Conservation (phyloP, 305 asterid species). For the Ajuga reptans region DNA sequence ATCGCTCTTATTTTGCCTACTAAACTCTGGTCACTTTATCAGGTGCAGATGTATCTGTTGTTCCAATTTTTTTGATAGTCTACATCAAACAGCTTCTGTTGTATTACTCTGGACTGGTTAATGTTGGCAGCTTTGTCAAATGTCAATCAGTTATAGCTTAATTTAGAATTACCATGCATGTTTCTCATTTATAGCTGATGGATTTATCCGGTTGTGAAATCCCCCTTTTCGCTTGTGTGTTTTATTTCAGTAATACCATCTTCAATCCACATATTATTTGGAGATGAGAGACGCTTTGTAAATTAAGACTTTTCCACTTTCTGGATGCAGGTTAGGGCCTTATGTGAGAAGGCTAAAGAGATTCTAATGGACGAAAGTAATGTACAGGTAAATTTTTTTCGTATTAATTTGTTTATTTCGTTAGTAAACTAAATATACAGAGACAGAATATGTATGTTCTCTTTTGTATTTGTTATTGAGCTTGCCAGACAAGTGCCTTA, state of each 20-base stretch:
- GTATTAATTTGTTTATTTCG: not conserved
- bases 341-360: constrained; percentile 91
- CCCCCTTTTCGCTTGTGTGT: not conserved
- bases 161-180: not conserved
- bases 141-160: constrained; percentile 7
- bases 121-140: constrained; percentile 3
- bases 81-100: not conserved
- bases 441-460: not conserved
- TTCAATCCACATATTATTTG: not conserved
- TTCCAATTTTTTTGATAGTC: not conserved
- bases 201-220: constrained; percentile 5
- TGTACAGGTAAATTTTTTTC: constrained; percentile 54
- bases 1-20: not conserved
- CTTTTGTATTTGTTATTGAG: not conserved
- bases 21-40: not conserved
- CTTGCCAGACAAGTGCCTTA: not conserved
- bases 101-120: constrained; percentile 1
- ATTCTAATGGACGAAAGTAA: constrained; percentile 84
- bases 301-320: constrained; percentile 21
- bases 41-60: not conserved
- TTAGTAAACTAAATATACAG: not conserved
- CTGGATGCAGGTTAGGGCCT: constrained; percentile 55
- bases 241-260: not conserved
- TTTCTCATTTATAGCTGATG: constrained; percentile 3
- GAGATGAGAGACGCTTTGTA: constrained; percentile 6